Evolutionary conservation across 306 rosid genomes (phyloP).

Genomic region (Dicorynia guianensis): DNA sequence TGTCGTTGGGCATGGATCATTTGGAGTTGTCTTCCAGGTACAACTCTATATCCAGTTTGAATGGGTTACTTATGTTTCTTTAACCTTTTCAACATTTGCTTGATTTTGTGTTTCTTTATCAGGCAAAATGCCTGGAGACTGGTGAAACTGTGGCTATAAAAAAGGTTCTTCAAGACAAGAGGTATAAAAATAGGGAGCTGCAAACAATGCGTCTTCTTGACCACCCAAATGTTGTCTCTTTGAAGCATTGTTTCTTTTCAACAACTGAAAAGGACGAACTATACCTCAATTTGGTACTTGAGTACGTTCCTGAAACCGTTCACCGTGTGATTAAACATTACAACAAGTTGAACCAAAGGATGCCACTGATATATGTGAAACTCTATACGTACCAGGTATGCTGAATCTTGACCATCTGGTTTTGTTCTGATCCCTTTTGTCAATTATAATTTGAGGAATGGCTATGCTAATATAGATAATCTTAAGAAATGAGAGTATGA

Average conservation of each 20-base stretch:
- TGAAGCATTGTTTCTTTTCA: conserved; percentile 98
- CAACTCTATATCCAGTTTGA: conserved; percentile 14
- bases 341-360: conserved; percentile 95
- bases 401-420: not conserved
- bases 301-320: conserved; percentile 97
- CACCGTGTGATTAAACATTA: conserved; percentile 97
- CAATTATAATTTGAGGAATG: not conserved
- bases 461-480: not conserved
- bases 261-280: conserved; percentile 97
- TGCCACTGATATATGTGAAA: conserved; percentile 90
- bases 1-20: conserved; percentile 95
- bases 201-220: conserved; percentile 99
- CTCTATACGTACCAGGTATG: conserved; percentile 92
- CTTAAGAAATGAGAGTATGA: not conserved
- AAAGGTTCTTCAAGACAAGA: conserved; percentile 98
- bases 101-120: conserved; percentile 31
- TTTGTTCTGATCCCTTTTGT: not conserved
- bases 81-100: not conserved
- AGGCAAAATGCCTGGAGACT: conserved; percentile 98
- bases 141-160: conserved; percentile 98
- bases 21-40: conserved; percentile 98
- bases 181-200: conserved; percentile 94
- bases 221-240: conserved; percentile 92
- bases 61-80: conserved; percentile 7
- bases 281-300: conserved; percentile 93